Percentiles rank a stretch among this genome's conserved stretches.
These are phyloP conservation scores for Blastobotrys persicus DNA, from an alignment of 1,139 yeast species.

Conservation along the genomic window DNA sequence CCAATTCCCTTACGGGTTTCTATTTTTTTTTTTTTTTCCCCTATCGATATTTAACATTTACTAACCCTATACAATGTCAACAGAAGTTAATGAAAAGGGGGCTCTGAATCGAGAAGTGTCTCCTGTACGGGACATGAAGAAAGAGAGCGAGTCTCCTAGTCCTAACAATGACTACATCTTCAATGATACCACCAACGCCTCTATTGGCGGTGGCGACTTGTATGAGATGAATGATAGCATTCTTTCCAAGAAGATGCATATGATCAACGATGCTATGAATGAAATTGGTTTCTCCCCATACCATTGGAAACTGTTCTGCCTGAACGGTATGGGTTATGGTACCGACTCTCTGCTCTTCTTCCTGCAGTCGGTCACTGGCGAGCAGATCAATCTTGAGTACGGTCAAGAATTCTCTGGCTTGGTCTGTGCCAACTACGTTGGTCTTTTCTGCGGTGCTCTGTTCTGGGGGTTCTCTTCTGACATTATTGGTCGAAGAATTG, in stretches of 20 bases:
- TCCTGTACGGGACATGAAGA: constrained; percentile 2
- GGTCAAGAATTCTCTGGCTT: constrained; percentile 35
- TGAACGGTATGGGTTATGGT: constrained; percentile 59
- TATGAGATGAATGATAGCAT: constrained; percentile 21
- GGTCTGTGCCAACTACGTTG: constrained; percentile 45
- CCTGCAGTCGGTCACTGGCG: constrained; percentile 46
- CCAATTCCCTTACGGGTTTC: not conserved
- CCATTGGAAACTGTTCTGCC: constrained; percentile 32
- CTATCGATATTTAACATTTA: not conserved
- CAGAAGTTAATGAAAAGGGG: not conserved
- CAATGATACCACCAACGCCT: constrained; percentile 10
- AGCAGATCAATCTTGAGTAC: constrained; percentile 29
- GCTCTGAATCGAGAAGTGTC: constrained; percentile 1
- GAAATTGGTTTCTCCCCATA: constrained; percentile 33
- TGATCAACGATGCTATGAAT: constrained; percentile 34
- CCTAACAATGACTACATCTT: constrained; percentile 5
- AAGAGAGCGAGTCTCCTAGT: not conserved
- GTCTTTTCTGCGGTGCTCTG: constrained; percentile 52
- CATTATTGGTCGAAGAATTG: constrained; percentile 54
- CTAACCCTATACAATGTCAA: not conserved
- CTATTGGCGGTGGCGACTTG: constrained; percentile 16
- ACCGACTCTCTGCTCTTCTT: constrained; percentile 57
- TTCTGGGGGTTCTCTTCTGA: constrained; percentile 61
- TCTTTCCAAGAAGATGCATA: constrained; percentile 24
- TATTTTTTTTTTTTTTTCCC: not conserved